Conservation (phyloP, 116 monocot species). For the Iris pallida region DNA sequence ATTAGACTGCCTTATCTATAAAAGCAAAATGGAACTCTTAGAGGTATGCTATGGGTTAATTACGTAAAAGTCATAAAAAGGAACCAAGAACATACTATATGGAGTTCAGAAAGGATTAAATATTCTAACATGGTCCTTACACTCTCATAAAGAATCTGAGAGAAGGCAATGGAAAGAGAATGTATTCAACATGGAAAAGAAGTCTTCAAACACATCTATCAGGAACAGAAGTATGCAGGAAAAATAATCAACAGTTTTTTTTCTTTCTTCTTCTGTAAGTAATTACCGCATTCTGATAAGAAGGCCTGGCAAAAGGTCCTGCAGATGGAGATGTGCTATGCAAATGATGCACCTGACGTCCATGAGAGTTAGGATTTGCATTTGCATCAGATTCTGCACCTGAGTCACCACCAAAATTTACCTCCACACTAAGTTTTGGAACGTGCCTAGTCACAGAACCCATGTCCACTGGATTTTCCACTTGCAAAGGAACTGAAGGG, state of each 20-base stretch:
- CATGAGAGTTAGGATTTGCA: constrained; percentile 29
- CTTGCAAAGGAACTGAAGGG: constrained; percentile 25
- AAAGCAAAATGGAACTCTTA: too few relatives aligned
- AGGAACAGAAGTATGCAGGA: background rate
- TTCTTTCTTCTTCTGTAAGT: background rate
- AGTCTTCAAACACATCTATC: too few relatives aligned
- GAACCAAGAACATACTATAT: too few relatives aligned
- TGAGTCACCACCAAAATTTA: constrained; percentile 55
- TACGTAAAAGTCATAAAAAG: too few relatives aligned
- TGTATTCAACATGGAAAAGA: too few relatives aligned
- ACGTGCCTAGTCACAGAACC: constrained; percentile 33
- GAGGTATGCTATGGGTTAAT: too few relatives aligned
- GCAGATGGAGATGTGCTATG: constrained; percentile 55
- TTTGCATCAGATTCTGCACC: constrained; percentile 55
- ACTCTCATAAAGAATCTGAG: too few relatives aligned
- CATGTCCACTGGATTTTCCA: constrained; percentile 40
- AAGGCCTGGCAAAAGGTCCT: constrained; percentile 32
- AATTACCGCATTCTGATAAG: constrained; percentile 57
- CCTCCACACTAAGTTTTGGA: constrained; percentile 59
- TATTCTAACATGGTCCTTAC: too few relatives aligned
- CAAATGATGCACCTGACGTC: constrained; percentile 36
- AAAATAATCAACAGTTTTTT: constrained; percentile 1
- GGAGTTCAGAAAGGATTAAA: too few relatives aligned
- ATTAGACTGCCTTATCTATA: too few relatives aligned
- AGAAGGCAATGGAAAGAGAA: too few relatives aligned